These are phyloP conservation scores for Ophiostoma sp. DNA, from an alignment of 2,329 filamentous ascomycete genomes.

Conservation along the genomic window DNA sequence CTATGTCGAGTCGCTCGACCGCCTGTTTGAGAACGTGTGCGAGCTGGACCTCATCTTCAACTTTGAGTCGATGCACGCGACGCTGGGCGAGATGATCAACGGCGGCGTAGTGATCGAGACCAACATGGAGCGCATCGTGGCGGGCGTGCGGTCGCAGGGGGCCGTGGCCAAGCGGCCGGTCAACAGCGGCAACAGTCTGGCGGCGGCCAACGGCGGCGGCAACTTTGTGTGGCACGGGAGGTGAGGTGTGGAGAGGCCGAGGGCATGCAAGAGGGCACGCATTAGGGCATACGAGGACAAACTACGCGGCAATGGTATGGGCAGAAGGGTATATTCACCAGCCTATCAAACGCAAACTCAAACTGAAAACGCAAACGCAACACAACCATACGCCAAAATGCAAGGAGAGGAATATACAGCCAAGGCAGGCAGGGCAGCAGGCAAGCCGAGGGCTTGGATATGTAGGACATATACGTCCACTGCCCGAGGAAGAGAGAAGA, in stretches of 20 bases:
- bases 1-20: slow-evolving; percentile 91
- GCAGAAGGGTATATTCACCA: slow-evolving; percentile 5
- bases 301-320: not conserved
- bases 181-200: slow-evolving; percentile 53
- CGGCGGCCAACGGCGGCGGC: slow-evolving; percentile 33
- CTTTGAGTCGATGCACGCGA: slow-evolving; percentile 91
- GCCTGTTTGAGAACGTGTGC: slow-evolving; percentile 96
- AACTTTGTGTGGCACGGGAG: slow-evolving; percentile 52
- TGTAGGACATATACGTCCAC: too few species aligned
- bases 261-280: not conserved
- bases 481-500: too few species aligned
- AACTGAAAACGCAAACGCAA: too few species aligned
- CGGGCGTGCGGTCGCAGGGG: slow-evolving; percentile 73
- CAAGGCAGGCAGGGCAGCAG: not conserved
- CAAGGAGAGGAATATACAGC: not conserved
- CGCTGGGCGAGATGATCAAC: slow-evolving; percentile 88
- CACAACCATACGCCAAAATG: slow-evolving; percentile 10
- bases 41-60: slow-evolving; percentile 98
- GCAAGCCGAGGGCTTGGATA: not conserved
- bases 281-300: not conserved
- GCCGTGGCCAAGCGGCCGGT: slow-evolving; percentile 73
- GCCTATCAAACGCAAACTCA: too few species aligned
- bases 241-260: slow-evolving; percentile 26
- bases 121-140: slow-evolving; percentile 78
- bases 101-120: slow-evolving; percentile 94